Percentiles rank a stretch among this genome's conserved stretches.
Conservation (phyloP, 1,139 yeast genomes). For the Zhuliangozyma blackwelliae region DNA sequence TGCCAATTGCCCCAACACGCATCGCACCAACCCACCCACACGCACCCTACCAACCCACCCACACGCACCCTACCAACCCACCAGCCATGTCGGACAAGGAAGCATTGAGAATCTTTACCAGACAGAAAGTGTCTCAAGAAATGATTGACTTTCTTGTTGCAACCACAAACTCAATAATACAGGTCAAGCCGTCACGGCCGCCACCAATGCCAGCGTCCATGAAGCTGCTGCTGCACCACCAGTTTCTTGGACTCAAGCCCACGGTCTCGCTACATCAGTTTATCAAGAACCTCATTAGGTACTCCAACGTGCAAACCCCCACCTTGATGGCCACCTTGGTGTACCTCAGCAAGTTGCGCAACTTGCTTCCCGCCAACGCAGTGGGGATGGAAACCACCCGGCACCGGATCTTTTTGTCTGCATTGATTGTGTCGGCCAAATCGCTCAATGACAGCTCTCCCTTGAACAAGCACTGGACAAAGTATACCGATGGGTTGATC, state of each 20-base stretch:
- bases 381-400: conserved; percentile 92
- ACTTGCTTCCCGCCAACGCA: conserved; percentile 79
- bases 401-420: conserved; percentile 86
- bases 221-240: conserved; percentile 4
- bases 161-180: conserved; percentile 76
- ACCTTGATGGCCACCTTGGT: conserved; percentile 90
- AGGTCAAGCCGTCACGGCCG: conserved; percentile 33
- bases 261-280: conserved; percentile 47
- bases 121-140: conserved; percentile 69
- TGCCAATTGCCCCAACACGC: too few relatives aligned
- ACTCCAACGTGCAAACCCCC: conserved; percentile 91
- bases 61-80: too few relatives aligned
- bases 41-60: too few relatives aligned
- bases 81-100: conserved; percentile 40
- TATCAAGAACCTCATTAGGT: conserved; percentile 65
- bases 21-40: too few relatives aligned
- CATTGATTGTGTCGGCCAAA: conserved; percentile 85
- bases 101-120: conserved; percentile 71
- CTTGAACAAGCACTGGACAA: conserved; percentile 92
- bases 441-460: conserved; percentile 91
- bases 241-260: conserved; percentile 8
- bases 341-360: conserved; percentile 71
- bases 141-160: conserved; percentile 81
- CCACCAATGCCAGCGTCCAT: not conserved
- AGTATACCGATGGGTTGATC: conserved; percentile 81